Evolutionary conservation across 208 protist genomes (phyloP).

Genomic region (Crithidia expoeki): DNA sequence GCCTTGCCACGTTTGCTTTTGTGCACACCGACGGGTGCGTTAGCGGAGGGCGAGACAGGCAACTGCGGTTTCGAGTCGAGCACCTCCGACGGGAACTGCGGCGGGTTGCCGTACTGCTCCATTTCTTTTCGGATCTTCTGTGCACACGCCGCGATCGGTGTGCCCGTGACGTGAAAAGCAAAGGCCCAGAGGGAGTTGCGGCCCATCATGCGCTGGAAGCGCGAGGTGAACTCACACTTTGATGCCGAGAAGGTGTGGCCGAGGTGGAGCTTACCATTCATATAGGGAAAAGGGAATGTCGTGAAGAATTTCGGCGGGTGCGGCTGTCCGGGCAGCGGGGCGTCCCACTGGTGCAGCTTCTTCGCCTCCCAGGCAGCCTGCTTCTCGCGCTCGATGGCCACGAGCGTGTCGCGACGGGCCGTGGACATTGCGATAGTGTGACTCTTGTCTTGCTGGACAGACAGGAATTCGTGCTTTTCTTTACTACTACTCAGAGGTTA

Average conservation of each 20-base stretch:
- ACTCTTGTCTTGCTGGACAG: too few species aligned
- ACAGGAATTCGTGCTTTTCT: not conserved
- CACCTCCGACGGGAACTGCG: conserved; percentile 76
- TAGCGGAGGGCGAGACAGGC: conserved; percentile 15
- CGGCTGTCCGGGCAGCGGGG: conserved; percentile 50
- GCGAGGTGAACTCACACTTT: conserved; percentile 99
- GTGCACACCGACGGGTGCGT: conserved; percentile 52
- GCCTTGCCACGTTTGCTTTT: conserved; percentile 92
- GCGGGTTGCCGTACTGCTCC: conserved; percentile 89
- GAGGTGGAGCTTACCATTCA: conserved; percentile 99
- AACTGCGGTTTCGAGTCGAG: conserved; percentile 42
- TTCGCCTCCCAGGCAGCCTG: conserved; percentile 67
- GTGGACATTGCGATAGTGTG: conserved; percentile 64
- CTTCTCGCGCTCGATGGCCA: conserved; percentile 70
- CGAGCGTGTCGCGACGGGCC: conserved; percentile 70
- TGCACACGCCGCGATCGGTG: conserved; percentile 99
- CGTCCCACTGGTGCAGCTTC: conserved; percentile 72
- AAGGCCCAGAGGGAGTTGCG: conserved; percentile 99
- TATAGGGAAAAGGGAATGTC: conserved; percentile 99
- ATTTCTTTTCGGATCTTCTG: conserved; percentile 96
- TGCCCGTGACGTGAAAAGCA: conserved; percentile 99
- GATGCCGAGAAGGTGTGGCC: conserved; percentile 99
- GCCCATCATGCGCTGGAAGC: conserved; percentile 98
- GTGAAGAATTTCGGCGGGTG: conserved; percentile 95
- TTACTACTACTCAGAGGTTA: not conserved